These are phyloP conservation scores for Lentinus polychrous DNA, from an alignment of 1,284 basidiomycete genomes.

Conservation along the genomic window DNA sequence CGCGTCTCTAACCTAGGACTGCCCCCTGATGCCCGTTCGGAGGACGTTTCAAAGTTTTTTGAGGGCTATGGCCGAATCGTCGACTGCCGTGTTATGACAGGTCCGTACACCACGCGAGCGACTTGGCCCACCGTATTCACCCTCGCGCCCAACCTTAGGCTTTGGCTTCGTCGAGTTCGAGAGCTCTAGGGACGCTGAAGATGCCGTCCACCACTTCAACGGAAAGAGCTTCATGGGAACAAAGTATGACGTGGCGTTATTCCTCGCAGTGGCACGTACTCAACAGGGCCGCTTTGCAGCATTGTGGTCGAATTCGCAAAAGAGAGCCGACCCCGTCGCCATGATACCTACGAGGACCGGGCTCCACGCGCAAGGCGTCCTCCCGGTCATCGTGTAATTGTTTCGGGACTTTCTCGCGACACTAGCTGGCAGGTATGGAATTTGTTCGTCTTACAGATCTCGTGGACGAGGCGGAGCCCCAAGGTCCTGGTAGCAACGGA, in stretches of 20 bases:
- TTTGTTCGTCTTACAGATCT: neutral
- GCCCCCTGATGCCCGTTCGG: constrained; percentile 70
- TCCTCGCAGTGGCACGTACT: neutral
- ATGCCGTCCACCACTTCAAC: constrained; percentile 80
- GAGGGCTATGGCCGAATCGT: constrained; percentile 80
- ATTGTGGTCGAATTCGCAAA: constrained; percentile 91
- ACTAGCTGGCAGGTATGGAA: constrained; percentile 93
- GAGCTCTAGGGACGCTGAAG: constrained; percentile 85
- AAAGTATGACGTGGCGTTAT: constrained; percentile 44
- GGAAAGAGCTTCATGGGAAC: constrained; percentile 85
- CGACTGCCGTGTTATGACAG: constrained; percentile 92
- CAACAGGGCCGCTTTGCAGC: constrained; percentile 32
- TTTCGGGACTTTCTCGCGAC: constrained; percentile 83
- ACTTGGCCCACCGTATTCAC: neutral
- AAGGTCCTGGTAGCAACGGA: too few species aligned
- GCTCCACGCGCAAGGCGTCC: constrained; percentile 64
- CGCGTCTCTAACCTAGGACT: constrained; percentile 42
- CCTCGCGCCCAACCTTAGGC: constrained; percentile 33
- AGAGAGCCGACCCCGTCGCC: constrained; percentile 77
- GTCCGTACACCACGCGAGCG: constrained; percentile 33
- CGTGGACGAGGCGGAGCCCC: neutral
- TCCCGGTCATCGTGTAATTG: constrained; percentile 76
- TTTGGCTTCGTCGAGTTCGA: constrained; percentile 97
- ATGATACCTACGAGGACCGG: constrained; percentile 64
- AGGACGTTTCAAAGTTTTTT: constrained; percentile 81